Evolutionary conservation across 495 filamentous ascomycete genomes (phyloP), one percentile per base, ranked within the genome.

Genomic region (Oidiodendron maius): DNA sequence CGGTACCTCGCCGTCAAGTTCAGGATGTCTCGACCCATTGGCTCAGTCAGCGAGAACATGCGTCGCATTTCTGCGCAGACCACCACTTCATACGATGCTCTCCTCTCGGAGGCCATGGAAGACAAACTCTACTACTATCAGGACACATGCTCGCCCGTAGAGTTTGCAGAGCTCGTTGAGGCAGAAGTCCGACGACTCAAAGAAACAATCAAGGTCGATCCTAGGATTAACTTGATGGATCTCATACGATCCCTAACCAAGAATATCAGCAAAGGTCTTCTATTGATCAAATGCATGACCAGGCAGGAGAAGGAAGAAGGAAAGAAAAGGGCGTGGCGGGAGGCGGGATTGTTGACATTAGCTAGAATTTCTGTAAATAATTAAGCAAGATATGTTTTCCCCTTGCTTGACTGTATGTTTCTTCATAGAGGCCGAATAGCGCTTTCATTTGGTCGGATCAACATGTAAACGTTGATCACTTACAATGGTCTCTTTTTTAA

Each of bases 41-140:
- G 51, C 12, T 34, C 24, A 16, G 18, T 53, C 40, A 22, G 43
- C 15, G 11, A 25, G 1, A 53, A 47, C 38, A 36, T 53, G 9
- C 18, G 17, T 37, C 51, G 51, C n/a, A 18, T 40, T 2, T 39
- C 26, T n/a, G 23, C 28, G 8, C 6, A 46, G 24, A 21, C 15
- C 3, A 32, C 17, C 23, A n/a, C 37, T 20, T 23, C 35, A 2
- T 50, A 3, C 40, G 17, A 38, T 12, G 24, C 25, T 16, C 1
- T 44, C n/a, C 28, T 34, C 15, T 30, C 20, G 18, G 48, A 51
- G 18, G 18, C 40, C 0, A 26, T 23, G n/a, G 50, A 52, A 37
- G 35, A 22, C 34, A 52, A 52, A 35, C 44, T 52, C 23, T 47
- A 32, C 25, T 52, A 46, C 42, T 37, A 46, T 17, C 26, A 24